These are phyloP conservation scores for Aspergillus latus DNA, from an alignment of 2,329 filamentous ascomycete genomes.

Conservation along the genomic window DNA sequence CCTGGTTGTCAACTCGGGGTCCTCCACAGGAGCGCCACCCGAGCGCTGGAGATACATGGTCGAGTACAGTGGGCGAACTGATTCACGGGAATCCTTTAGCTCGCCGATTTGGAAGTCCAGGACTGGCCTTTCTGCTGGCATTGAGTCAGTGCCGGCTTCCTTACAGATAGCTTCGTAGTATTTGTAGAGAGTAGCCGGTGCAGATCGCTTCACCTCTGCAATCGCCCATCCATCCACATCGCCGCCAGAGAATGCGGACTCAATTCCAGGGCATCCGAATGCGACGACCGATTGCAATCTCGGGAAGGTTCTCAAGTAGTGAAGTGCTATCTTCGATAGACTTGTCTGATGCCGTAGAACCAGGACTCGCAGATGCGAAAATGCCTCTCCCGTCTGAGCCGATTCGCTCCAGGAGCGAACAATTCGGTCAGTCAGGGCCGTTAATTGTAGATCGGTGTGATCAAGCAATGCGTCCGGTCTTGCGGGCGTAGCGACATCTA, in stretches of 20 bases:
- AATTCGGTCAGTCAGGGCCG: slow-evolving; percentile 39
- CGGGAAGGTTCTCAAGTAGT: slow-evolving; percentile 37
- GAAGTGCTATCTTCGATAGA: slow-evolving; percentile 33
- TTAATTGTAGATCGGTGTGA: slow-evolving; percentile 14
- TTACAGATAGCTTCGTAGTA: slow-evolving; percentile 18
- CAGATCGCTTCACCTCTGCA: background rate
- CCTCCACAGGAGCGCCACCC: background rate
- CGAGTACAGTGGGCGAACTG: background rate
- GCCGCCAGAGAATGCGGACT: slow-evolving; percentile 20
- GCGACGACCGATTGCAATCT: slow-evolving; percentile 37
- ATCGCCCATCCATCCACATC: slow-evolving; percentile 32
- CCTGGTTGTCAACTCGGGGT: slow-evolving; percentile 12
- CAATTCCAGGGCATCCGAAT: slow-evolving; percentile 33
- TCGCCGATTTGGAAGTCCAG: slow-evolving; percentile 28
- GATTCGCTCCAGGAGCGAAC: slow-evolving; percentile 45
- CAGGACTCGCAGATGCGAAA: slow-evolving; percentile 41
- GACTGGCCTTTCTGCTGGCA: slow-evolving; percentile 20
- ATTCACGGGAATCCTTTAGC: background rate
- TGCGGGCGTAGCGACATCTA: slow-evolving; percentile 36
- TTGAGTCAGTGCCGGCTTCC: background rate
- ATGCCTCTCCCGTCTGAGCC: slow-evolving; percentile 30
- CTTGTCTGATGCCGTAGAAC: slow-evolving; percentile 35
- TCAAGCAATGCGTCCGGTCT: slow-evolving; percentile 14
- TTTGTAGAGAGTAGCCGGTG: slow-evolving; percentile 17
- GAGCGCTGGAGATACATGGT: slow-evolving; percentile 16